Percentiles rank a stretch among this genome's conserved stretches.
Evolutionary conservation across 106 monocot genomes (phyloP).

Genomic region (Phalaenopsis aphrodite): DNA sequence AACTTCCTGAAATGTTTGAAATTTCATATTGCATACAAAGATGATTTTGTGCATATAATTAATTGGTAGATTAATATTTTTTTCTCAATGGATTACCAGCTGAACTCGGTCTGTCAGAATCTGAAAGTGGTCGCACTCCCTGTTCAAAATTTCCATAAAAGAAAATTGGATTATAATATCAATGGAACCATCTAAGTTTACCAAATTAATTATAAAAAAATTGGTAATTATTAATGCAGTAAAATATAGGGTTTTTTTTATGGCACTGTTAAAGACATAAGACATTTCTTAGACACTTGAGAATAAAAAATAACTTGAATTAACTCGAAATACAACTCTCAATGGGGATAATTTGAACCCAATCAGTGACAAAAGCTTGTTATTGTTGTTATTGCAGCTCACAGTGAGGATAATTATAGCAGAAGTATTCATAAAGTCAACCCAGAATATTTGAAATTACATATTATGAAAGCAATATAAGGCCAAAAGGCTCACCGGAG

Average conservation of each 20-base stretch:
- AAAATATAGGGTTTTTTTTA: not conserved
- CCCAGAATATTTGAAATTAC: not conserved
- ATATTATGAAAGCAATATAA: not conserved
- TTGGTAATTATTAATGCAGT: not conserved
- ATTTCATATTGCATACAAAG: not conserved
- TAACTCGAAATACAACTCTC: not conserved
- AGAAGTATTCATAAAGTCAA: not conserved
- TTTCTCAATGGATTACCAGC: constrained; percentile 30
- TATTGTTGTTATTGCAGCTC: not conserved
- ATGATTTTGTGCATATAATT: not conserved
- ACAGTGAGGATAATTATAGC: not conserved
- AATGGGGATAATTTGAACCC: not conserved
- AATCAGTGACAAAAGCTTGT: no score
- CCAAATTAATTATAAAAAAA: not conserved
- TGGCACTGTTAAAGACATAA: no score
- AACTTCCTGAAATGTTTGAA: constrained; percentile 30
- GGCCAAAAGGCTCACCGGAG: constrained; percentile 12
- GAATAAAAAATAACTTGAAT: not conserved
- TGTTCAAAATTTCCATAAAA: constrained; percentile 10
- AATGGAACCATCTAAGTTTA: not conserved
- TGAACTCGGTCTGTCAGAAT: constrained; percentile 55
- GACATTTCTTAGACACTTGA: no score
- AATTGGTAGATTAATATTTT: not conserved
- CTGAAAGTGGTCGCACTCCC: constrained; percentile 45
- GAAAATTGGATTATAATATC: not conserved